Percentiles rank a stretch among this genome's conserved stretches.
Evolutionary conservation across 1,284 basidiomycete species (phyloP).

Genomic region (Taiwanofungus camphoratus): DNA sequence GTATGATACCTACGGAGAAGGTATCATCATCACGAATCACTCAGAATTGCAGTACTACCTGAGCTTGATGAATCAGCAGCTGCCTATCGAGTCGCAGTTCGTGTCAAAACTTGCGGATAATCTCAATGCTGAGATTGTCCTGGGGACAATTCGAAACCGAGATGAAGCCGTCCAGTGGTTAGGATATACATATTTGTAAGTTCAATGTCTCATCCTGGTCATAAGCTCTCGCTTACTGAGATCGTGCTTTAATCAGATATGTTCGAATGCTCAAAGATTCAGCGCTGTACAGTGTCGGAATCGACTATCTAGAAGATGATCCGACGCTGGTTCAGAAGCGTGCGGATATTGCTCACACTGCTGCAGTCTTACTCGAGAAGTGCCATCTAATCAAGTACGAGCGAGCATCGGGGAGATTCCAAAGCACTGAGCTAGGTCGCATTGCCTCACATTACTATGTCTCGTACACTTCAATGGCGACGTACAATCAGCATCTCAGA

Average conservation of each 20-base stretch:
- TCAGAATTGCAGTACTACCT: conserved; percentile 96
- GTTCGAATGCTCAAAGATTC: conserved; percentile 96
- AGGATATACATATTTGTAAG: conserved; percentile 89
- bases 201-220: conserved; percentile 14
- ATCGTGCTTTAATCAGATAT: conserved; percentile 67
- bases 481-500: conserved; percentile 93
- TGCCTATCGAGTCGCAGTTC: conserved; percentile 96
- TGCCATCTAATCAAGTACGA: conserved; percentile 94
- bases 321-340: conserved; percentile 85
- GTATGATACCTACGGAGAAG: conserved; percentile 96
- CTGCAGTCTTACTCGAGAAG: conserved; percentile 92
- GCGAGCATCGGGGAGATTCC: conserved; percentile 83
- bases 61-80: conserved; percentile 89
- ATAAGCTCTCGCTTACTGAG: conserved; percentile 6
- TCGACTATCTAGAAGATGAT: conserved; percentile 90
- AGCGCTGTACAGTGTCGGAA: conserved; percentile 82
- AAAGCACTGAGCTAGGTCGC: conserved; percentile 86
- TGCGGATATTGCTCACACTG: conserved; percentile 92
- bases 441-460: conserved; percentile 98
- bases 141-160: conserved; percentile 91
- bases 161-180: conserved; percentile 99
- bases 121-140: conserved; percentile 95
- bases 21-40: conserved; percentile 98
- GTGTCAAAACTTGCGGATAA: conserved; percentile 93
- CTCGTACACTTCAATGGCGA: conserved; percentile 93